phyloP scores from a whole-genome alignment of 2,329 filamentous ascomycete species.

The Pseudogymnoascus sp. region DNA sequence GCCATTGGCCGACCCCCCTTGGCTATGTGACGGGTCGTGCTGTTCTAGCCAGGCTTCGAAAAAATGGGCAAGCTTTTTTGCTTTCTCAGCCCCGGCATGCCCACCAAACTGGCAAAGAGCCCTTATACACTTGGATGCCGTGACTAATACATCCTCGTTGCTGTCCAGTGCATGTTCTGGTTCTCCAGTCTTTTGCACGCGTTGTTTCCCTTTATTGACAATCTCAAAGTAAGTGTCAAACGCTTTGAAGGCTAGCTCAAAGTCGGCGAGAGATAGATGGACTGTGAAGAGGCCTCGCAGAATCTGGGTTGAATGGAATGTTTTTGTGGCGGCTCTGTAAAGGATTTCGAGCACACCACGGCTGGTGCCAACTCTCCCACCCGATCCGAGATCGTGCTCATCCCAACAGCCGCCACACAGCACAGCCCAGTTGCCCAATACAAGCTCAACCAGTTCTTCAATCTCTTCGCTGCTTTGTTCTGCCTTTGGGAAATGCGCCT shows the following conservation, averaged over 20 bases:
- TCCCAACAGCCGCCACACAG: constrained; percentile 73
- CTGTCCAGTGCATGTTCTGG: constrained; percentile 65
- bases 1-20: constrained; percentile 18
- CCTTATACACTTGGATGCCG: constrained; percentile 70
- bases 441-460: constrained; percentile 70
- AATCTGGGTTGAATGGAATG: constrained; percentile 88
- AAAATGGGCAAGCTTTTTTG: constrained; percentile 58
- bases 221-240: constrained; percentile 90
- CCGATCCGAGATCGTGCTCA: constrained; percentile 71
- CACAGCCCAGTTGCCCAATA: constrained; percentile 77
- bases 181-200: constrained; percentile 70
- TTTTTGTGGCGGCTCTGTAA: constrained; percentile 85
- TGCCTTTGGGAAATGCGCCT: constrained; percentile 77
- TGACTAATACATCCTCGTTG: constrained; percentile 67
- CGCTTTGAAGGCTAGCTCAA: constrained; percentile 82
- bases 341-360: constrained; percentile 76
- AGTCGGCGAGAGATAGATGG: constrained; percentile 81
- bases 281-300: constrained; percentile 80
- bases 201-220: constrained; percentile 73
- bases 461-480: constrained; percentile 70
- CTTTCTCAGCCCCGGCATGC: constrained; percentile 67
- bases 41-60: constrained; percentile 70
- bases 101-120: constrained; percentile 77
- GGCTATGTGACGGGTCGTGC: constrained; percentile 26
- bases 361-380: constrained; percentile 67